Evolutionary conservation across 768 basidiomycete species (phyloP).

Genomic region (Boletus tomentosulus): DNA sequence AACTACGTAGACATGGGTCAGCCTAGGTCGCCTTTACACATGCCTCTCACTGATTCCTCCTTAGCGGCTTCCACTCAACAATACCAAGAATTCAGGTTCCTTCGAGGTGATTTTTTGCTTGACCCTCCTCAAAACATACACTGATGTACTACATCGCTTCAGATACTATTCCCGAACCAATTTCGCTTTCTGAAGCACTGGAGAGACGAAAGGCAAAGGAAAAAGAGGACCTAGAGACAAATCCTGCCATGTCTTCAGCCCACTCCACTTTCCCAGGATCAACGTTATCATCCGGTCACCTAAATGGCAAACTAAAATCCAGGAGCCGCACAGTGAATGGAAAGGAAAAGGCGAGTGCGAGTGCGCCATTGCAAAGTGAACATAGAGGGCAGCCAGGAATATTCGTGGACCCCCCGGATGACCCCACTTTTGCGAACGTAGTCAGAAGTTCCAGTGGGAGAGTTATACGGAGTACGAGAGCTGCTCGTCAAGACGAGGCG

Average conservation of each 20-base stretch:
- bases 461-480: slow-evolving; percentile 30
- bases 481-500: slow-evolving; percentile 22
- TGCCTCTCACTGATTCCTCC: slow-evolving; percentile 6
- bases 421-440: slow-evolving; percentile 13
- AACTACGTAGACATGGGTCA: slow-evolving; percentile 82
- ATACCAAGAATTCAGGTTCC: slow-evolving; percentile 68
- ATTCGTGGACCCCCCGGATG: slow-evolving; percentile 17
- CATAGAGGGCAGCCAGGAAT: slow-evolving; percentile 15
- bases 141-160: slow-evolving; percentile 5
- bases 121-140: background rate
- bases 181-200: slow-evolving; percentile 59
- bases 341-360: slow-evolving; percentile 31
- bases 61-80: slow-evolving; percentile 56
- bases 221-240: slow-evolving; percentile 54
- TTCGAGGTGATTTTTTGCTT: slow-evolving; percentile 46
- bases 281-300: slow-evolving; percentile 12
- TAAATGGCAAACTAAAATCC: slow-evolving; percentile 36
- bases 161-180: slow-evolving; percentile 68
- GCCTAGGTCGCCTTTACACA: slow-evolving; percentile 19
- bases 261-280: slow-evolving; percentile 26
- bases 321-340: slow-evolving; percentile 37
- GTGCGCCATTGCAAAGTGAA: slow-evolving; percentile 23
- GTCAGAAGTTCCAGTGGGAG: slow-evolving; percentile 30
- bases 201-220: slow-evolving; percentile 48
- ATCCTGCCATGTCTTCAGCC: slow-evolving; percentile 46